A percentile compares a stretch with the other conserved stretches of the same genome.
These are phyloP conservation scores for Cucumis cinereus DNA, from an alignment of 306 rosid species.

Conservation along the genomic window DNA sequence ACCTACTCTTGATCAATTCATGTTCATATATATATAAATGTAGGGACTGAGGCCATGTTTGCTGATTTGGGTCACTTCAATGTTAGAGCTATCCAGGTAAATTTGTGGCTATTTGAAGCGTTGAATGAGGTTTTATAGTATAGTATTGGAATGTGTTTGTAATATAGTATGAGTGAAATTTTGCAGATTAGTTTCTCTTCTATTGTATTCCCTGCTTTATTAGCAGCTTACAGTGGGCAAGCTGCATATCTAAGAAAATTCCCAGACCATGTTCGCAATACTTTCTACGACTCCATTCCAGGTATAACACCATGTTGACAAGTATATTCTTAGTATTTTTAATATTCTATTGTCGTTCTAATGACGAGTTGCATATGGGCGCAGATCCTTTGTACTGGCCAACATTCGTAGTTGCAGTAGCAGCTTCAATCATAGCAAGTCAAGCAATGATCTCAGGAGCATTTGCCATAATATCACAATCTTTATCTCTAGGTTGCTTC, in stretches of 20 bases:
- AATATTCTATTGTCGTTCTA: too few species aligned
- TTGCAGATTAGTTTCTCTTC: conserved; percentile 42
- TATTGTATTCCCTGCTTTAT: conserved; percentile 32
- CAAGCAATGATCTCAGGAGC: conserved; percentile 93
- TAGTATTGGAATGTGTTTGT: too few species aligned
- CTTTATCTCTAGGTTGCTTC: conserved; percentile 60
- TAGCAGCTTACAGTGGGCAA: conserved; percentile 37
- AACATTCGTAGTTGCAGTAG: conserved; percentile 64
- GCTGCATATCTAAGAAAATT: conserved; percentile 53
- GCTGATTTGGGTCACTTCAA: conserved; percentile 89
- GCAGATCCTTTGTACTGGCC: conserved; percentile 70
- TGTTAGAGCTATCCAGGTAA: conserved; percentile 57
- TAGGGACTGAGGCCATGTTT: conserved; percentile 89
- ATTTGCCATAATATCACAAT: conserved; percentile 59
- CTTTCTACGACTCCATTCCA: conserved; percentile 46
- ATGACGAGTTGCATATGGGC: too few species aligned
- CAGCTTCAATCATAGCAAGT: conserved; percentile 70
- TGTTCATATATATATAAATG: background rate
- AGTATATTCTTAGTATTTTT: background rate
- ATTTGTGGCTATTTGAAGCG: background rate
- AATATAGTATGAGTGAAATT: background rate
- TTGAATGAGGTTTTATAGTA: too few species aligned
- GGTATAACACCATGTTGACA: background rate
- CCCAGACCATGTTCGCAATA: conserved; percentile 16
- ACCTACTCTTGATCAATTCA: background rate